A percentile compares a stretch with the other conserved stretches of the same genome.
Conservation (phyloP, 1,284 basidiomycete genomes). For the Pseudomicrostroma phylloplanum region DNA sequence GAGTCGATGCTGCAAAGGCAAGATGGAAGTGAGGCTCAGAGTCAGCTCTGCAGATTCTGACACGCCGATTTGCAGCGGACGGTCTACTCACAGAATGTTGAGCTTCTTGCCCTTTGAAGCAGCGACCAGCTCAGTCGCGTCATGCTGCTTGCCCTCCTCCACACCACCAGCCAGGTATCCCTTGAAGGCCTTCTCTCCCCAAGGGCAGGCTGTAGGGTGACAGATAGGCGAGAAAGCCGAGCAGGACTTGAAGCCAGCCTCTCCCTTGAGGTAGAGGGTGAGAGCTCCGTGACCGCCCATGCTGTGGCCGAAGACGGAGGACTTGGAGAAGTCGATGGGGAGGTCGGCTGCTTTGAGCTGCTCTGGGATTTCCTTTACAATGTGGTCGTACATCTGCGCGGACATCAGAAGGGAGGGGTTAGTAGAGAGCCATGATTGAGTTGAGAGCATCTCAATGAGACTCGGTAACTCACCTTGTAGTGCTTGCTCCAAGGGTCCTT, state of each 20-base stretch:
- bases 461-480: conserved; percentile 29
- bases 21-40: conserved; percentile 71
- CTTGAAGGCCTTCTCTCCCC: conserved; percentile 86
- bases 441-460: background rate
- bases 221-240: conserved; percentile 88
- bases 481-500: conserved; percentile 37
- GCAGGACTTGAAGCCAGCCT: conserved; percentile 69
- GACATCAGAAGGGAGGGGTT: background rate
- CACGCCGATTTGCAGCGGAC: background rate
- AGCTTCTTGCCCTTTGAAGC: conserved; percentile 56
- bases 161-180: conserved; percentile 72
- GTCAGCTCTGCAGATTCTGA: conserved; percentile 28
- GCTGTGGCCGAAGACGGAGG: conserved; percentile 53
- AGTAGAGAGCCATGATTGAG: background rate
- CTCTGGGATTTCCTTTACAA: conserved; percentile 34
- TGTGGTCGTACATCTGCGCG: conserved; percentile 37
- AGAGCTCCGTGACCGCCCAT: conserved; percentile 96
- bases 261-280: conserved; percentile 69
- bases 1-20: conserved; percentile 18
- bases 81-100: conserved; percentile 24
- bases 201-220: conserved; percentile 79
- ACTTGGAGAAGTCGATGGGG: conserved; percentile 29
- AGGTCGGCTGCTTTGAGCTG: conserved; percentile 22
- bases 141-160: conserved; percentile 72
- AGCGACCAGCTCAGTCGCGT: conserved; percentile 77